Conservation (phyloP, 768 basidiomycete species). For the Obba rivulosa region DNA sequence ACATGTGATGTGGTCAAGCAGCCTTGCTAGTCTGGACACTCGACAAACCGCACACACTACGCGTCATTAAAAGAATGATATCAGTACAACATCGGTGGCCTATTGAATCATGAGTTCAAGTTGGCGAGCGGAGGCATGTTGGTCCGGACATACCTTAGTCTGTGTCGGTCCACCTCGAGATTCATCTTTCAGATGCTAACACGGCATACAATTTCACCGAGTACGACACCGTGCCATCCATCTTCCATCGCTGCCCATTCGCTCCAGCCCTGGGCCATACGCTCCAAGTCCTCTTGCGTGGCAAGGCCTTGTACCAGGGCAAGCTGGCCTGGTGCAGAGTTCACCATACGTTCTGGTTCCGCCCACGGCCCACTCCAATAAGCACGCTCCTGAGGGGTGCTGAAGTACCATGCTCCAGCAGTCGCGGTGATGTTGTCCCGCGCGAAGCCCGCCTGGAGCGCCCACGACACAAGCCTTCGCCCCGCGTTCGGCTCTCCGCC, state of each 20-base stretch:
- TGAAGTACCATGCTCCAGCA: conserved; percentile 33
- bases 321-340: no score
- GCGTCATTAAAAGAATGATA: no score
- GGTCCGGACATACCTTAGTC: no score
- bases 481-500: conserved; percentile 37
- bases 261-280: conserved; percentile 17
- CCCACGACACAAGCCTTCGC: conserved; percentile 32
- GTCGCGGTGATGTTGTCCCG: conserved; percentile 22
- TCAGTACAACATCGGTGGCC: no score
- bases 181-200: no score
- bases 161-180: no score
- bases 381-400: conserved; percentile 28
- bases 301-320: not conserved
- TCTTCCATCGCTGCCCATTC: conserved; percentile 28
- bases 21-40: no score
- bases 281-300: conserved; percentile 1
- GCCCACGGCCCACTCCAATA: conserved; percentile 38
- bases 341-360: no score
- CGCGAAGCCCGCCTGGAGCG: conserved; percentile 31
- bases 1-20: no score
- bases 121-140: no score
- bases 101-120: no score
- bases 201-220: conserved; percentile 30
- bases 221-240: conserved; percentile 28
- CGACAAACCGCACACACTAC: no score